A percentile compares a stretch with the other conserved stretches of the same genome.
Conservation (phyloP, 768 basidiomycete genomes). For the Russula olivacea region DNA sequence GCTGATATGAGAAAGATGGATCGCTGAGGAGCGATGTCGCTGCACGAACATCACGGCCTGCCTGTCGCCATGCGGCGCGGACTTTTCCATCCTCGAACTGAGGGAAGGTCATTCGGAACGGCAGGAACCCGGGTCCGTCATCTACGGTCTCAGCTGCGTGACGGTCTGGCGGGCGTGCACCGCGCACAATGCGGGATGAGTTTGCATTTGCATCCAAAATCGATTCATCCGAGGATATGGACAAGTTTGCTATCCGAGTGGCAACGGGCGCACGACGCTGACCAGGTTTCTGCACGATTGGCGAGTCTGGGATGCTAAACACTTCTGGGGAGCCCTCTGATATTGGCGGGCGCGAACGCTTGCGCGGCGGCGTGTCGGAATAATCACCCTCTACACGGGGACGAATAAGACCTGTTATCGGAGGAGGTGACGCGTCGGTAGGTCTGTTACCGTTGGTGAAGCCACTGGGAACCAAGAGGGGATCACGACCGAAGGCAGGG, state of each 20-base stretch:
- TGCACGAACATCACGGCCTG: conserved; percentile 52
- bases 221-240: conserved; percentile 67
- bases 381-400: conserved; percentile 37
- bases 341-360: conserved; percentile 54
- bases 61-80: conserved; percentile 62
- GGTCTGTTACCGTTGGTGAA: conserved; percentile 30
- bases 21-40: conserved; percentile 57
- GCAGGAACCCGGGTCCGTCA: conserved; percentile 39
- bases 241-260: conserved; percentile 32
- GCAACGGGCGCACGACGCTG: conserved; percentile 43
- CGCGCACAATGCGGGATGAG: conserved; percentile 31
- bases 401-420: conserved; percentile 36
- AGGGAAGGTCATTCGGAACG: conserved; percentile 61
- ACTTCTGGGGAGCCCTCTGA: conserved; percentile 36
- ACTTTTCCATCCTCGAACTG: conserved; percentile 39
- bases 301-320: conserved; percentile 45
- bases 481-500: conserved; percentile 19
- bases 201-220: conserved; percentile 37
- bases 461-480: conserved; percentile 18
- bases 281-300: conserved; percentile 49
- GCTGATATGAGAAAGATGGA: conserved; percentile 39
- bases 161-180: conserved; percentile 16
- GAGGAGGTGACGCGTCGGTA: conserved; percentile 49
- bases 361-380: conserved; percentile 56
- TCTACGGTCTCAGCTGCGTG: conserved; percentile 22